Percentiles rank a stretch among this genome's conserved stretches.
Conservation (phyloP, 345 rosid genomes). For the Psidium guajava region DNA sequence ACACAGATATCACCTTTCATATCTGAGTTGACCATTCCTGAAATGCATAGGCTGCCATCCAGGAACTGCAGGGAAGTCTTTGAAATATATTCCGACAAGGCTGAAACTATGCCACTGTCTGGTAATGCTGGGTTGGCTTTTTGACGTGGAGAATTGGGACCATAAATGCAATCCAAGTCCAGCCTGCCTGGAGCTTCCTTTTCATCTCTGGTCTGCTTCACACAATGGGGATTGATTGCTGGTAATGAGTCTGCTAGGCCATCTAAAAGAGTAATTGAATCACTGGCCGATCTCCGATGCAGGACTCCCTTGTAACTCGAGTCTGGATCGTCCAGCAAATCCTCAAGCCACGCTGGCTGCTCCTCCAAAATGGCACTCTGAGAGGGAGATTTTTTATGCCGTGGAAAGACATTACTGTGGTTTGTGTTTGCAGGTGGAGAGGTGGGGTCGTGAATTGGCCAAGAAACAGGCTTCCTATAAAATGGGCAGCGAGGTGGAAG, state of each 20-base stretch:
- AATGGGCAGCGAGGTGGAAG: conserved; percentile 71
- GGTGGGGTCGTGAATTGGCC: conserved; percentile 16
- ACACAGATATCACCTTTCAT: conserved; percentile 13
- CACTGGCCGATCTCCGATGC: conserved; percentile 68
- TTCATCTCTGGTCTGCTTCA: conserved; percentile 9
- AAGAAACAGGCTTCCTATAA: conserved; percentile 31
- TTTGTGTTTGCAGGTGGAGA: conserved; percentile 9
- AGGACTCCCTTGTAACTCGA: conserved; percentile 20
- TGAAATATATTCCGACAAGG: conserved; percentile 41
- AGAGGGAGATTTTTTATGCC: conserved; percentile 32
- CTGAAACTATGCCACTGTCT: conserved; percentile 46
- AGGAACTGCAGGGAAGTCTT: conserved; percentile 28
- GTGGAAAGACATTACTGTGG: conserved; percentile 8
- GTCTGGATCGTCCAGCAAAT: conserved; percentile 32
- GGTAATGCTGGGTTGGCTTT: conserved; percentile 32
- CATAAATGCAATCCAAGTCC: conserved; percentile 55
- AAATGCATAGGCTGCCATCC: conserved; percentile 28
- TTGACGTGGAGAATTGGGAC: conserved; percentile 74
- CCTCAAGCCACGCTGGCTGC: conserved; percentile 60
- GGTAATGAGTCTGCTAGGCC: conserved; percentile 28
- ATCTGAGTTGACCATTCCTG: conserved; percentile 10
- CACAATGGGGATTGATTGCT: conserved; percentile 23
- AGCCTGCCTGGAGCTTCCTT: conserved; percentile 25
- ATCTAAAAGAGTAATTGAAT: conserved; percentile 45
- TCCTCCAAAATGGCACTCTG: conserved; percentile 39